Evolutionary conservation across 441 rosid genomes (phyloP), one percentile per base, ranked within the genome.

Genomic region (Gossypium davidsonii): DNA sequence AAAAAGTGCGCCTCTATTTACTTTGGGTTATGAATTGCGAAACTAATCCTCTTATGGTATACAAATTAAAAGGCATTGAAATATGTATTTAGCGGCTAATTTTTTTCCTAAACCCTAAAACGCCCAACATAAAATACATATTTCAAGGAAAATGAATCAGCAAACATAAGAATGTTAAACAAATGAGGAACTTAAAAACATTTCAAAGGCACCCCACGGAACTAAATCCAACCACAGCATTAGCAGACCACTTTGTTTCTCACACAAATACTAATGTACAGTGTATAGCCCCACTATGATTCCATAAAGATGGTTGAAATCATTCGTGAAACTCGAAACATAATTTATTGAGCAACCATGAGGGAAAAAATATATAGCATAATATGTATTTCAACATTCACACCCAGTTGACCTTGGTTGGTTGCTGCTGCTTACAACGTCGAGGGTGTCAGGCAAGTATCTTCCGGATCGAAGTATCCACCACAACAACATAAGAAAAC

Each of bases 371-470:
- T 11, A 44, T 71, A 66, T 67, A 78, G 78, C 49, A 42, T 61
- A 2, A 8, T 28, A 28, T 28, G 61, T 73, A 14, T 60, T 60
- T 81, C 79, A 92, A 83, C 97, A 92, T 70, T 90, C 96, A 26
- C 98, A 71, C 9, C 74, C 74, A 4, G 57, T 58, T 44, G 74
- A 23, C 42, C 67, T 58, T 25, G 56, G 58, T 31, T 58, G 74
- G 74, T 4, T 31, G 34, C 74, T 59, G 74, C 67, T 71, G 74
- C 25, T 59, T 9, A 12, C 74, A 59, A 71, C 74, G 18, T 71
- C 74, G 10, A 57, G 59, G 55, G 65, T 71, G 57, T 55, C 67
- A 3, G 65, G 66, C 74, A 57, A 59, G 65, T 71, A 71, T 58
- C 57, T 71, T 58, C 58, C 46, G 2, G 37, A 58, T 20, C 3